Evolutionary conservation across 768 basidiomycete species (phyloP), one percentile per base, ranked within the genome.

Genomic region (Amanita rimosa): DNA sequence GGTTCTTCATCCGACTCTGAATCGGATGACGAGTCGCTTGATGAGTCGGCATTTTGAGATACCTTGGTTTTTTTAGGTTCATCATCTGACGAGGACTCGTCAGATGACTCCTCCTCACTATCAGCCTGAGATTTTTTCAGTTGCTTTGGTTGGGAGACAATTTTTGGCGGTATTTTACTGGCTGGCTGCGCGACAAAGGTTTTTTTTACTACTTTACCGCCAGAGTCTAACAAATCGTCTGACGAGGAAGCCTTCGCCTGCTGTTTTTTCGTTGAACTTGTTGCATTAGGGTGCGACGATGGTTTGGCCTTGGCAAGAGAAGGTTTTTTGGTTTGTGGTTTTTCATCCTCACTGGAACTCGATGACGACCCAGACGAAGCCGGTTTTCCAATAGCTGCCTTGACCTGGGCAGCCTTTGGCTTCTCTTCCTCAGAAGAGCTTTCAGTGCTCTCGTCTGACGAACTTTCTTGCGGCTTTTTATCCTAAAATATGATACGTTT

Each of bases 391-490:
- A 51, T 38, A 21, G 61, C 57, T 45, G 60, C 63, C 53, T 74
- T 75, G 33, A 75, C 66, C 57, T 74, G 74, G 6, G 68, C 65
- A 34, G 73, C 71, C 60, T 81, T 79, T 51, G 76, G 70, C 57
- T 76, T 75, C 58, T 80, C 78, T 35, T 78, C 78, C 54, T 77
- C 69, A 14, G 68, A 69, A 11, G 67, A 66, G 45, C 63, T 64
- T 52, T 75, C 70, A 49, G 64, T 67, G 52, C 71, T 73, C 43
- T 73, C 73, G 42, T 73, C 68, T 24, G 72, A 66, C 14, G 67
- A 69, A n/a, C 54, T 57, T 24, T 64, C 16, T 46, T 47, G 51
- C 29, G 26, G 19, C 44, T 46, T 53, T 60, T 48, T 48, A 36
- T 26, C 50, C 36, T 40, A 52, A 29, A 52, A 39, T 3, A 50